Evolutionary conservation across 805 yeast species (phyloP), one percentile per base, ranked within the genome.

Genomic region (Lachancea sp.): DNA sequence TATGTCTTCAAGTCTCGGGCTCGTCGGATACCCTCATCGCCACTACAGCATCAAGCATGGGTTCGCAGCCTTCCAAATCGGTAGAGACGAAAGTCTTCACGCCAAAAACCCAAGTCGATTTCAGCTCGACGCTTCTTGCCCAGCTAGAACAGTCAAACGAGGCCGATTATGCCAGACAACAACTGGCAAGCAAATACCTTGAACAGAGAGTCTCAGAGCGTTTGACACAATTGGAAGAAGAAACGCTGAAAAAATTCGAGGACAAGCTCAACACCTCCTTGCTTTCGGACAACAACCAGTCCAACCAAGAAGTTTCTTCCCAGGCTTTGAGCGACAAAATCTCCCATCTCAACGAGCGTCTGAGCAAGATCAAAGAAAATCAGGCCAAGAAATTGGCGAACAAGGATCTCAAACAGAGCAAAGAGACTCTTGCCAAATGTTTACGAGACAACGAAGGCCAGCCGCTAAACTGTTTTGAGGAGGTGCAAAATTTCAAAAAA

Each of bases 401-500:
- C 11, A 51, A 46, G 12, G 55, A 63, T n/a, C 58, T 66, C 15
- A 72, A 71, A 17, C 72, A 68, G 2, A 60, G 81, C 9, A 57
- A 68, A 43, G 55, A 54, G 2, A 73, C 69, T 10, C 78, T 88
- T 20, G 66, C 74, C 20, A 57, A 67, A 35, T 87, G 96, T 62
- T 71, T 87, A 58, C 39, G 58, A 13, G 74, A 74, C 40, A 82
- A 81, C 62, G 66, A 73, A 50, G 83, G 79, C 18, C 79, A 73
- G 60, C 81, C 85, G 18, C 73, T 87, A 62, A 81, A 84, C 63
- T 87, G 96, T 62, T 84, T 89, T 82, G 86, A 83, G 34, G 85
- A 84, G 58, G 85, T 85, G 16, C 78, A 82, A 58, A 66, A 72
- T 45, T 86, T 87, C 65, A 84, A 79, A 59, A 72, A 71, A 51